phyloP scores from a whole-genome alignment of 169 alveolate genomes.

The Theileria annulata region DNA sequence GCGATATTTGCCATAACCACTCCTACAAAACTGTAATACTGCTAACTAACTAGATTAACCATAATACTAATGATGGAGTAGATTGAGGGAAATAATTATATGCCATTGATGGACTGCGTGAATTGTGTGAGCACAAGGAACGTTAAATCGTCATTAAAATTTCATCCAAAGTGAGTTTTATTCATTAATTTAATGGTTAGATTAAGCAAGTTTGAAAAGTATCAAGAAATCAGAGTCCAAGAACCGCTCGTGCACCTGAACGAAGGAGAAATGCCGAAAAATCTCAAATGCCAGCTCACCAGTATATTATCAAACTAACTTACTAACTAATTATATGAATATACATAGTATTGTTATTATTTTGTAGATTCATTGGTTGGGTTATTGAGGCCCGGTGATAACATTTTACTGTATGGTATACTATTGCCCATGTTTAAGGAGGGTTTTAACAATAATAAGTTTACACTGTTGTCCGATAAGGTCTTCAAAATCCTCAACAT shows the following conservation, averaged over 20 bases:
- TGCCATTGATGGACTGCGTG: conserved; percentile 91
- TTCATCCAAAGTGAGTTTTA: conserved; percentile 62
- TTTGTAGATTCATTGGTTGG: conserved; percentile 11
- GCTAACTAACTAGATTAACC: background rate
- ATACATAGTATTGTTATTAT: no score
- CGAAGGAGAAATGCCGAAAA: conserved; percentile 93
- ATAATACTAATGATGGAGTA: conserved; percentile 55
- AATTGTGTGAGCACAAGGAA: conserved; percentile 82
- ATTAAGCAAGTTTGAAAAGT: conserved; percentile 85
- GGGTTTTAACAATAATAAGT: conserved; percentile 73
- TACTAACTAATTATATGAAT: no score
- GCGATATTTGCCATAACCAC: conserved; percentile 93
- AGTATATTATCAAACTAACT: conserved; percentile 77
- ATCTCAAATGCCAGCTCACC: conserved; percentile 84
- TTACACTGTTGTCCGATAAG: conserved; percentile 78
- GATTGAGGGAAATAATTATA: conserved; percentile 82
- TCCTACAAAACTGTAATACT: conserved; percentile 74
- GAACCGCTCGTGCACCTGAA: conserved; percentile 93
- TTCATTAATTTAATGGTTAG: conserved; percentile 22
- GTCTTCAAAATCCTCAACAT: conserved; percentile 82
- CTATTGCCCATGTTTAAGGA: conserved; percentile 83
- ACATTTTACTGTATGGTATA: conserved; percentile 84
- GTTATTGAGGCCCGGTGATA: conserved; percentile 69
- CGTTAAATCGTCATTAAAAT: conserved; percentile 83
- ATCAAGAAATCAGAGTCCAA: conserved; percentile 91